Conservation (phyloP, 2,329 filamentous ascomycete genomes). For the Colletotrichum melonis region DNA sequence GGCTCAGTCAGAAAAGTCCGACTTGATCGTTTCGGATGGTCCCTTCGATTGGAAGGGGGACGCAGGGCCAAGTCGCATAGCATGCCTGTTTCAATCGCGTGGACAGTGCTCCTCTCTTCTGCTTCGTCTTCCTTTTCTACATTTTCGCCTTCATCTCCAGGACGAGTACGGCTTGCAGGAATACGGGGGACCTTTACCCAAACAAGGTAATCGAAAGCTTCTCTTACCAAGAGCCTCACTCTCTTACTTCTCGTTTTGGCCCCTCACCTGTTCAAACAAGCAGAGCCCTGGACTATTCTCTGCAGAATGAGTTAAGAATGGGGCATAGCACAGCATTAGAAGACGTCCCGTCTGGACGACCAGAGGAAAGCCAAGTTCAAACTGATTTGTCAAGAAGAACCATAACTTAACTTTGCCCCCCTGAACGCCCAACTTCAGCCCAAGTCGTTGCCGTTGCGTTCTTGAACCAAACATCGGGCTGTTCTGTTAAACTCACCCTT, state of each 20-base stretch:
- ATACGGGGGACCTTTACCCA: neutral
- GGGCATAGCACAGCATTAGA: neutral
- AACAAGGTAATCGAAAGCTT: neutral
- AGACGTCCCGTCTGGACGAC: neutral
- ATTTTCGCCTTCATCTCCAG: neutral
- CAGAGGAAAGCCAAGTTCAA: neutral
- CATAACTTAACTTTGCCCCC: neutral
- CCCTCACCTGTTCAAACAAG: neutral
- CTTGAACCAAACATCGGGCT: neutral
- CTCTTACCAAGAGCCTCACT: neutral
- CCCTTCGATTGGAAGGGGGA: constrained; percentile 14
- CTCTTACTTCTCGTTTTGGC: neutral
- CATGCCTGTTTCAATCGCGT: constrained; percentile 29
- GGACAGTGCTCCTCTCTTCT: constrained; percentile 13
- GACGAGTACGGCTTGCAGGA: no score
- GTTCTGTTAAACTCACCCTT: no score
- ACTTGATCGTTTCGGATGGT: constrained; percentile 8
- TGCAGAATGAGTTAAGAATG: neutral
- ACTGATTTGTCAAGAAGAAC: neutral
- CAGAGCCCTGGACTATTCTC: neutral
- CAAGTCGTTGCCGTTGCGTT: neutral
- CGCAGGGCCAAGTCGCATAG: constrained; percentile 12
- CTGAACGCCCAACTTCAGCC: neutral
- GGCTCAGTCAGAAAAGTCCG: neutral
- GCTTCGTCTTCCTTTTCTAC: neutral